phyloP scores from a whole-genome alignment of 306 rosid genomes.

The Quercus suber region DNA sequence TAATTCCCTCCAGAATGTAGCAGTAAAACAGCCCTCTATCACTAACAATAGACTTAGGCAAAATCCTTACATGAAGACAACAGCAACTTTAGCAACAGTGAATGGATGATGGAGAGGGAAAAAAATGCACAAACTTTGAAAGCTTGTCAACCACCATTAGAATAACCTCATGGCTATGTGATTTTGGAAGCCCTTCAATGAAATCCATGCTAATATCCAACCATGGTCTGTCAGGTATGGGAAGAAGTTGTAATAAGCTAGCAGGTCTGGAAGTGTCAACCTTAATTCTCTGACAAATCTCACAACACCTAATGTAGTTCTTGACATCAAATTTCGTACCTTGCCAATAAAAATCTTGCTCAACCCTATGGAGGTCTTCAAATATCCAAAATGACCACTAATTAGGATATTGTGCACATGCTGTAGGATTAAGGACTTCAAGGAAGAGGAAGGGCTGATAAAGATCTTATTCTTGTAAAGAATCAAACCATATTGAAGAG shows the following conservation, averaged over 20 bases:
- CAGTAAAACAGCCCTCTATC: too few species aligned
- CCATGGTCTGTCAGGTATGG: not conserved
- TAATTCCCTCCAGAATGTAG: too few species aligned
- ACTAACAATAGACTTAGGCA: too few species aligned
- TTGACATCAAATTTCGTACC: not conserved
- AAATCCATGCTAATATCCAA: not conserved
- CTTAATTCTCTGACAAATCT: not conserved
- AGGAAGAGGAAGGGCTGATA: too few species aligned
- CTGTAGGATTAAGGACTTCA: too few species aligned
- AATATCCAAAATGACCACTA: not conserved
- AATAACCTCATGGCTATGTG: not conserved
- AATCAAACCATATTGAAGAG: too few species aligned
- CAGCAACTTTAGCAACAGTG: too few species aligned
- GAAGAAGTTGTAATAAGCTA: not conserved
- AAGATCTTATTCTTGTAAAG: too few species aligned
- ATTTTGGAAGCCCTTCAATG: not conserved
- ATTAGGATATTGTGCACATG: not conserved
- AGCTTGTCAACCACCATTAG: not conserved
- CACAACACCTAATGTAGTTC: not conserved
- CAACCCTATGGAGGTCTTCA: too few species aligned
- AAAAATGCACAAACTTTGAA: not conserved
- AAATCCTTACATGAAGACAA: too few species aligned
- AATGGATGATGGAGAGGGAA: too few species aligned
- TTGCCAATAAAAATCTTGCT: not conserved
- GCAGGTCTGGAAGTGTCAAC: not conserved